phyloP scores from a whole-genome alignment of 2,329 filamentous ascomycete species.

The Colletotrichum tamarilloi region DNA sequence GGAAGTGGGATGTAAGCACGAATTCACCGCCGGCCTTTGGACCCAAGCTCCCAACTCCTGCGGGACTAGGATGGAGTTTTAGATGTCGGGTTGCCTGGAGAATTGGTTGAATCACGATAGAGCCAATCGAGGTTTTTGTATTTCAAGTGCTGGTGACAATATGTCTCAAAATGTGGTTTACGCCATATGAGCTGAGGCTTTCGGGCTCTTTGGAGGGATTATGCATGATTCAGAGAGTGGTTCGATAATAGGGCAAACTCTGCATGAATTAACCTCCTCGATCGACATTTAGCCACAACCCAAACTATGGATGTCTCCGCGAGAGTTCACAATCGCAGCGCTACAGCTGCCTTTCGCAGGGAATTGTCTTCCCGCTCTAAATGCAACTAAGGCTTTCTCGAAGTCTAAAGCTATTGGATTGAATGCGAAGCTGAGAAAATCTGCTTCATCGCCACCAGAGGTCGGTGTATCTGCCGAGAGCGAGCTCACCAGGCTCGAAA shows the following conservation, averaged over 20 bases:
- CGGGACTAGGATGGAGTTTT: neutral
- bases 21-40: neutral
- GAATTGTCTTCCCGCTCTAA: too few species aligned
- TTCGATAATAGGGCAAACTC: neutral
- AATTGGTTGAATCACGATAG: neutral
- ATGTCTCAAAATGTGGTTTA: neutral
- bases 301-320: neutral
- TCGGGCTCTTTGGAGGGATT: neutral
- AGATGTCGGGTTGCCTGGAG: neutral
- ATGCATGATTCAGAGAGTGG: neutral
- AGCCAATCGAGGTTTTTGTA: neutral
- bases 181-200: neutral
- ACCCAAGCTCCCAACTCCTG: neutral
- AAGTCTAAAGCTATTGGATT: too few species aligned
- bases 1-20: neutral
- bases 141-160: neutral
- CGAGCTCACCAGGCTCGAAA: conserved; percentile 12
- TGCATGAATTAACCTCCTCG: neutral
- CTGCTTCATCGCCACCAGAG: conserved; percentile 2
- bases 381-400: too few species aligned
- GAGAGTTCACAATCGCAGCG: too few species aligned
- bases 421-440: too few species aligned
- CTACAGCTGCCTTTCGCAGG: too few species aligned
- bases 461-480: conserved; percentile 19
- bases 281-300: neutral